A percentile compares a stretch with the other conserved stretches of the same genome.
Evolutionary conservation across 192 early-diverging fungal genomes (phyloP).

Genomic region (Powellomyces hirtus): DNA sequence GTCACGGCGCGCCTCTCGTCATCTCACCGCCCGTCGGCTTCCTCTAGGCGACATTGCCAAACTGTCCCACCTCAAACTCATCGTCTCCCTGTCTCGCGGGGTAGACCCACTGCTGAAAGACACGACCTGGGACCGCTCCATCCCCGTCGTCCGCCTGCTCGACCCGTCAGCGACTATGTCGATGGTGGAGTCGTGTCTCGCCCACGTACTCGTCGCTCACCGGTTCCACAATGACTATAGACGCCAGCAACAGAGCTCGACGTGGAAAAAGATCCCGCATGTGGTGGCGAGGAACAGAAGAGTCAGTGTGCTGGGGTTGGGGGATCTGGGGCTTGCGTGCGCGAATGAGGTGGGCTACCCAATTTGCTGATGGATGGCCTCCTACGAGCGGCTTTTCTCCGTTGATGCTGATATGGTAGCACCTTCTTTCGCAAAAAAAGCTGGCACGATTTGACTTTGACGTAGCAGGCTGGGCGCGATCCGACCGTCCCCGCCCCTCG

Average conservation of each 20-base stretch:
- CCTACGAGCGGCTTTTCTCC: too few species aligned
- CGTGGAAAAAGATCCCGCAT: neutral
- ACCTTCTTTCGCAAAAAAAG: too few species aligned
- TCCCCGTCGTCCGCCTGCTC: neutral
- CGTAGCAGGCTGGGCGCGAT: neutral
- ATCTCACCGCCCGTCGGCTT: neutral
- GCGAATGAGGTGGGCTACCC: too few species aligned
- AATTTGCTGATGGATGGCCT: too few species aligned
- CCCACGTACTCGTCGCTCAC: neutral
- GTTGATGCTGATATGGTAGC: too few species aligned
- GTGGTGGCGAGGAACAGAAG: neutral
- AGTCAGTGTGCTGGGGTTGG: constrained; percentile 3
- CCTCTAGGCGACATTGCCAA: neutral
- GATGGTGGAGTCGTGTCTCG: neutral
- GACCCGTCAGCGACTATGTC: neutral
- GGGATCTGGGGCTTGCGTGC: neutral
- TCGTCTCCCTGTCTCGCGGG: neutral
- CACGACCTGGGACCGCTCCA: neutral
- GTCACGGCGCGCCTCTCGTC: too few species aligned
- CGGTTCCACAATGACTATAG: neutral
- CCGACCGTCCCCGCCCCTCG: neutral
- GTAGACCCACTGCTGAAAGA: neutral
- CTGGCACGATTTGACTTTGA: neutral
- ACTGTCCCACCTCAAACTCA: neutral
- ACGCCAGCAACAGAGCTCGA: neutral